Conservation (phyloP, 2,329 filamentous ascomycete species). For the Exophiala xenobiotica region DNA sequence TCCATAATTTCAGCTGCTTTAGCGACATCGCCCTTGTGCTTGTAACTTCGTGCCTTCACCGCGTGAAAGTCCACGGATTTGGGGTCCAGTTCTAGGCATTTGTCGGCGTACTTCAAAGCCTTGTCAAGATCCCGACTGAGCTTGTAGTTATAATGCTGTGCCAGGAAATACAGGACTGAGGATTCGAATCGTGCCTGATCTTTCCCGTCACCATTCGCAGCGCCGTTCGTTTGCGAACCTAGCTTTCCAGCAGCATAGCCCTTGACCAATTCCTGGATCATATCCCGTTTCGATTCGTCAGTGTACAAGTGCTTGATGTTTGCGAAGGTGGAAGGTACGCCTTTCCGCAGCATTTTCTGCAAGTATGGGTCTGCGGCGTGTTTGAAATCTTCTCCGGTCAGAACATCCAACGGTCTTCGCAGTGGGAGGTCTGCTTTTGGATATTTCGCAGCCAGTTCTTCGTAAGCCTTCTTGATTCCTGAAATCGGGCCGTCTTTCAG, state of each 20-base stretch:
- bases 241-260: conserved; percentile 67
- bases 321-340: conserved; percentile 92
- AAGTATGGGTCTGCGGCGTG: conserved; percentile 76
- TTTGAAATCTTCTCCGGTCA: conserved; percentile 78
- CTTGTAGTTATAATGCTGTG: conserved; percentile 94
- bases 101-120: conserved; percentile 78
- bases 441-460: conserved; percentile 76
- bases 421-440: conserved; percentile 81
- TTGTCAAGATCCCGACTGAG: conserved; percentile 79
- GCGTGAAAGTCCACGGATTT: conserved; percentile 88
- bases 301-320: conserved; percentile 93
- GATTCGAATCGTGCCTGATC: conserved; percentile 66
- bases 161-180: conserved; percentile 86
- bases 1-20: conserved; percentile 89
- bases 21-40: conserved; percentile 76
- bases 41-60: conserved; percentile 92
- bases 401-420: conserved; percentile 84
- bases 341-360: conserved; percentile 81
- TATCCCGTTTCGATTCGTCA: conserved; percentile 73
- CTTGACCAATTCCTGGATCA: conserved; percentile 72
- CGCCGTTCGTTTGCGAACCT: conserved; percentile 49
- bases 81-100: conserved; percentile 74
- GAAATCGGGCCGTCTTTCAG: conserved; percentile 61
- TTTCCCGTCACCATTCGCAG: conserved; percentile 48
- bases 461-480: conserved; percentile 71